These are phyloP conservation scores for Macadamia tetraphylla DNA, from an alignment of 164 flowering plant genomes.

Conservation along the genomic window DNA sequence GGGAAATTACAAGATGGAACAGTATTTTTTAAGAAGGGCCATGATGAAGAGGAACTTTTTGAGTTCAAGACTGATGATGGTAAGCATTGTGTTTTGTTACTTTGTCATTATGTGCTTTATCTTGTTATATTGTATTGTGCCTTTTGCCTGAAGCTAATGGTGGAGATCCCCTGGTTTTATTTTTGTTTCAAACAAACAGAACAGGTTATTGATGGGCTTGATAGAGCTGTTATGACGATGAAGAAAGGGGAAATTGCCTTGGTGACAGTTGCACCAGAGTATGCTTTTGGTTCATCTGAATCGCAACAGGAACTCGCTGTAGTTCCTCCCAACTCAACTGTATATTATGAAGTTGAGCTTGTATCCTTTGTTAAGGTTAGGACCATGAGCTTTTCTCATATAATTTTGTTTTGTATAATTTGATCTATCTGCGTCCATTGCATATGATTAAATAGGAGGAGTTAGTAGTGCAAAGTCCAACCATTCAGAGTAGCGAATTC, in stretches of 20 bases:
- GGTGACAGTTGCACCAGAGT: conserved; percentile 71
- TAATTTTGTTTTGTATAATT: no score
- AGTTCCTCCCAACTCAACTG: conserved; percentile 82
- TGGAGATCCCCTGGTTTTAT: not conserved
- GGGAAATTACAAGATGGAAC: conserved; percentile 87
- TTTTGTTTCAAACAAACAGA: conserved; percentile 35
- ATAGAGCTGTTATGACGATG: conserved; percentile 77
- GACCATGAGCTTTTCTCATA: not conserved
- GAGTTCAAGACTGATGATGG: conserved; percentile 95
- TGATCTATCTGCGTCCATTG: no score
- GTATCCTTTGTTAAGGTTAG: conserved; percentile 73
- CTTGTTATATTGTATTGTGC: not conserved
- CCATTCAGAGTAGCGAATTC: no score
- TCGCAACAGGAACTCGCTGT: conserved; percentile 70
- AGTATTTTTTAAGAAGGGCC: conserved; percentile 72
- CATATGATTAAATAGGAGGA: no score
- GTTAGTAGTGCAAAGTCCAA: no score
- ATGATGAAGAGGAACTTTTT: conserved; percentile 52
- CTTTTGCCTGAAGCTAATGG: not conserved
- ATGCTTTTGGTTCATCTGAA: conserved; percentile 72
- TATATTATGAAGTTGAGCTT: conserved; percentile 73
- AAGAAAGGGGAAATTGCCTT: conserved; percentile 86
- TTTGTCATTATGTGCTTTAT: no score
- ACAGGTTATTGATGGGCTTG: conserved; percentile 88
- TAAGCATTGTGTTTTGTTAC: conserved; percentile 11